These are phyloP conservation scores for Paramarasmius palmivorus DNA, from an alignment of 1,284 basidiomycete genomes.

Conservation along the genomic window DNA sequence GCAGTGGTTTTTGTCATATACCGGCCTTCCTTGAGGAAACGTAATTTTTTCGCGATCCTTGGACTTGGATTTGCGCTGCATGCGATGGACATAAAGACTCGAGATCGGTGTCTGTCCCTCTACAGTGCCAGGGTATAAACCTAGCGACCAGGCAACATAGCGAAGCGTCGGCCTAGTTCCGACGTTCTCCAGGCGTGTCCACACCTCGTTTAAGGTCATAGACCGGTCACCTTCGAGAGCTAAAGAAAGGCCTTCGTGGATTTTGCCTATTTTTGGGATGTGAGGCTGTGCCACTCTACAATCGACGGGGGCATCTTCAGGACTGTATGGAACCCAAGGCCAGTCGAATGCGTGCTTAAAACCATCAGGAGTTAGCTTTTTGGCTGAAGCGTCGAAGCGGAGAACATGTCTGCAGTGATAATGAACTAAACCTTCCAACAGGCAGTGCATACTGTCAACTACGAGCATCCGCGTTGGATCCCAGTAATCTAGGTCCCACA, in stretches of 20 bases:
- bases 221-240: background rate
- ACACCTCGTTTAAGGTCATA: background rate
- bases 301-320: slow-evolving; percentile 6
- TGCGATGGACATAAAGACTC: too few species aligned
- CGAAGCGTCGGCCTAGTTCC: background rate
- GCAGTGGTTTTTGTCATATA: background rate
- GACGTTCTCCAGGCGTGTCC: background rate
- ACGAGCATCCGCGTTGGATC: slow-evolving; percentile 26
- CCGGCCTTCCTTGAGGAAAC: background rate
- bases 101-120: background rate
- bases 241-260: slow-evolving; percentile 8
- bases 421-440: slow-evolving; percentile 25
- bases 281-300: slow-evolving; percentile 10
- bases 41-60: background rate
- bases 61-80: too few species aligned
- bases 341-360: slow-evolving; percentile 2
- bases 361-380: background rate
- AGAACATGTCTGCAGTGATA: slow-evolving; percentile 22
- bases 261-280: slow-evolving; percentile 3
- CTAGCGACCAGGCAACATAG: too few species aligned
- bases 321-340: slow-evolving; percentile 18
- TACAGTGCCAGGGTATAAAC: background rate
- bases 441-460: slow-evolving; percentile 32
- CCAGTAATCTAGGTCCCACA: slow-evolving; percentile 35
- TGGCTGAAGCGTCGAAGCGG: background rate